These are phyloP conservation scores for Debaryomyces castellii DNA, from an alignment of 805 yeast genomes.

Conservation along the genomic window DNA sequence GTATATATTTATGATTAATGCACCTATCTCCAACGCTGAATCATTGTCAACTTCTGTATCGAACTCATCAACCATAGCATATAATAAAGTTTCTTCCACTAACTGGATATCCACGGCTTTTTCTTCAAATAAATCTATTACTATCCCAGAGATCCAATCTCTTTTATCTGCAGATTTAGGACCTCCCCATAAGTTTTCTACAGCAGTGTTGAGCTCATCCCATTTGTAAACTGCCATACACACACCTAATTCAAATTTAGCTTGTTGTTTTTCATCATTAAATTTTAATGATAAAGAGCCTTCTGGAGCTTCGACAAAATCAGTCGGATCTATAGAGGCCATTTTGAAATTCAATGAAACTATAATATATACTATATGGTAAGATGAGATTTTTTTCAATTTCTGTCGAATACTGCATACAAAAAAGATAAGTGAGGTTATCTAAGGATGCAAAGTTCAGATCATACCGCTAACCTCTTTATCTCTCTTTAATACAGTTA, in stretches of 20 bases:
- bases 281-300: constrained; percentile 42
- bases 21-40: constrained; percentile 75
- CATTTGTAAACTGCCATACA: constrained; percentile 88
- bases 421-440: background rate
- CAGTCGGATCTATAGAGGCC: constrained; percentile 44
- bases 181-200: constrained; percentile 94
- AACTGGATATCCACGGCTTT: constrained; percentile 70
- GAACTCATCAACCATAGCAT: constrained; percentile 94
- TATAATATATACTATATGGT: background rate
- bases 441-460: background rate
- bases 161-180: constrained; percentile 86
- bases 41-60: constrained; percentile 88
- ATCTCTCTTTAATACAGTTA: constrained; percentile 60
- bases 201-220: constrained; percentile 88
- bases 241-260: constrained; percentile 87
- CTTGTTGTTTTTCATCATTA: constrained; percentile 66
- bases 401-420: background rate
- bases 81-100: constrained; percentile 80
- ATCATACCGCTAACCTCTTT: constrained; percentile 10
- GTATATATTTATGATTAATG: constrained; percentile 62
- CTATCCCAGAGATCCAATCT: constrained; percentile 88
- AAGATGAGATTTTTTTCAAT: background rate
- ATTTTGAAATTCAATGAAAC: constrained; percentile 10
- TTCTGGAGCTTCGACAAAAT: constrained; percentile 53
- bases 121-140: constrained; percentile 73